Evolutionary conservation across 2,329 filamentous ascomycete species (phyloP).

Genomic region (Fusarium temperatum): DNA sequence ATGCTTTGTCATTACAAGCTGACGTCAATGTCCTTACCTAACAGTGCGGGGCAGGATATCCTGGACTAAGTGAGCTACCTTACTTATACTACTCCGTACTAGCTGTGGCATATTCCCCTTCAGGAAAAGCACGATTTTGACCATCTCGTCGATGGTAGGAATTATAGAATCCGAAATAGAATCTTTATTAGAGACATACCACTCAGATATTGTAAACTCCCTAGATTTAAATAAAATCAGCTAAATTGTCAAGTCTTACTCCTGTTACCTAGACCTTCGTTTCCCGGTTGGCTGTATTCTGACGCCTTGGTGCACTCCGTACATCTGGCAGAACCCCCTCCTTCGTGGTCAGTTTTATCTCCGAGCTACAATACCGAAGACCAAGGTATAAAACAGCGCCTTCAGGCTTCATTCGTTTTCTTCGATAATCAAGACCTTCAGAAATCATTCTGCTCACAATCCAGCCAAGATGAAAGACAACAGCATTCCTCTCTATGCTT

Average conservation of each 20-base stretch:
- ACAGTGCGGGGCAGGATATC: not conserved
- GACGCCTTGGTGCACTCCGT: not conserved
- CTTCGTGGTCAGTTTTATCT: conserved; percentile 11
- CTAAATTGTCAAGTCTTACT: not conserved
- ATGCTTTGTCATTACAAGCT: conserved; percentile 4
- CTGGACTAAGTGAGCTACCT: not conserved
- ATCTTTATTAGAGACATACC: not conserved
- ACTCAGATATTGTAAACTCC: not conserved
- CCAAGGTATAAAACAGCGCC: not conserved
- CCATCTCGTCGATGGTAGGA: not conserved
- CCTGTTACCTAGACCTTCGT: not conserved
- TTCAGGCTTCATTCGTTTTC: not conserved
- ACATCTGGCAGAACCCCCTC: not conserved
- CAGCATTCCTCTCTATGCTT: conserved; percentile 53
- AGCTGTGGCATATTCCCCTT: not conserved
- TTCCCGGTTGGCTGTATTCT: not conserved
- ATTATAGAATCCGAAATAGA: not conserved
- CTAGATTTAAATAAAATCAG: not conserved
- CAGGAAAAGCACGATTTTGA: not conserved
- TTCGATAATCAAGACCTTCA: not conserved
- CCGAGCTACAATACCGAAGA: conserved; percentile 24
- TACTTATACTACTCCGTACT: not conserved
- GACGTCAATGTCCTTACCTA: not conserved
- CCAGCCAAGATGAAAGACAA: conserved; percentile 51
- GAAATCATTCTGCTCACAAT: not conserved